Evolutionary conservation across 257 asterid genomes (phyloP).

Genomic region (Coffea eugenioides): DNA sequence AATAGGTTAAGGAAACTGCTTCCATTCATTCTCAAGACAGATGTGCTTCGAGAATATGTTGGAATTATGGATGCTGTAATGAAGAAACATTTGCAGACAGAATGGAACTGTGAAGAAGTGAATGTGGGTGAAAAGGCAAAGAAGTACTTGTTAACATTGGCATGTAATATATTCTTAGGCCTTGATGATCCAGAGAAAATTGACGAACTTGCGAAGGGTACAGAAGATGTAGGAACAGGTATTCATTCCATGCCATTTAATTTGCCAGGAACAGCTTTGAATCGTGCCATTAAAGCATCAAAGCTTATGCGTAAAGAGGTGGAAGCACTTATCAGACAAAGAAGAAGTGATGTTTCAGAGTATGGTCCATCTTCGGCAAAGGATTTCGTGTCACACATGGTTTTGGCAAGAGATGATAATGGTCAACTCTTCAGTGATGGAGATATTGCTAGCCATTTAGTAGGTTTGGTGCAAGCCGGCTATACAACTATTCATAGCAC

Average conservation of each 20-base stretch:
- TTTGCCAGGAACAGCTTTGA: slow-evolving; percentile 18
- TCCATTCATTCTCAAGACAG: slow-evolving; percentile 17
- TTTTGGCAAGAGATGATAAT: slow-evolving; percentile 7
- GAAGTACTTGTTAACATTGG: slow-evolving; percentile 1
- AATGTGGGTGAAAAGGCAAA: slow-evolving; percentile 13
- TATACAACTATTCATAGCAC: slow-evolving; percentile 11
- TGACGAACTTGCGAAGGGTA: slow-evolving; percentile 3
- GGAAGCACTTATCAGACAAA: slow-evolving; percentile 8
- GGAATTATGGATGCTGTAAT: slow-evolving; percentile 21
- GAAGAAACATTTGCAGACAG: slow-evolving; percentile 12
- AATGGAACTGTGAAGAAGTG: not conserved
- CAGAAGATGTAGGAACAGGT: slow-evolving; percentile 6
- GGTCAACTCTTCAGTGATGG: slow-evolving; percentile 8
- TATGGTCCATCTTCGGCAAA: not conserved
- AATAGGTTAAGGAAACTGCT: slow-evolving; percentile 13
- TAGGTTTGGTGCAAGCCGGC: slow-evolving; percentile 21
- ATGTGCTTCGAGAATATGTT: slow-evolving; percentile 12
- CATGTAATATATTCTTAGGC: slow-evolving; percentile 21
- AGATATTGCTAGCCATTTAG: slow-evolving; percentile 14
- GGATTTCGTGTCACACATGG: slow-evolving; percentile 18
- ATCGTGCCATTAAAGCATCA: slow-evolving; percentile 19
- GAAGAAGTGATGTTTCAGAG: not conserved
- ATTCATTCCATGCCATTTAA: slow-evolving; percentile 7
- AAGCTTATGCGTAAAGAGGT: slow-evolving; percentile 14
- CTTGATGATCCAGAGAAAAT: slow-evolving; percentile 12